A percentile compares a stretch with the other conserved stretches of the same genome.
phyloP scores from a whole-genome alignment of 208 protist species.

The Phytomonas sp. region DNA sequence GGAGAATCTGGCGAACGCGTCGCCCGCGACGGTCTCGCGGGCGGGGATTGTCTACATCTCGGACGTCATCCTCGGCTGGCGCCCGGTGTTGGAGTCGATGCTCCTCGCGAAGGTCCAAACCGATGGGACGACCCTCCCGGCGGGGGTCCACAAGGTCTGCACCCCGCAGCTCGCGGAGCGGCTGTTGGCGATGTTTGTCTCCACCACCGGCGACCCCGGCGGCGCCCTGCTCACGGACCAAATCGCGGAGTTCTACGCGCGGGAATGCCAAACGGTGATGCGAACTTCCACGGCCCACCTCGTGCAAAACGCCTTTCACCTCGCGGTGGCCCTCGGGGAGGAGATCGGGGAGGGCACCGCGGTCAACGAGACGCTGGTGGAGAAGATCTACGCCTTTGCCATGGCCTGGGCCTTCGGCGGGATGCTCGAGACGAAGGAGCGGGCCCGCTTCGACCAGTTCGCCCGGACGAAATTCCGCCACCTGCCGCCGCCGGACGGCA shows the following conservation, averaged over 20 bases:
- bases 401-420: constrained; percentile 93
- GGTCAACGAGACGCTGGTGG: constrained; percentile 73
- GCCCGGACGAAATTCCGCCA: constrained; percentile 71
- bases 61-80: constrained; percentile 93
- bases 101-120: constrained; percentile 55
- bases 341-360: constrained; percentile 69
- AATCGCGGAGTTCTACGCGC: constrained; percentile 81
- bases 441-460: constrained; percentile 88
- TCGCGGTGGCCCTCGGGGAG: constrained; percentile 81
- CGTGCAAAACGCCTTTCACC: constrained; percentile 88
- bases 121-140: constrained; percentile 73
- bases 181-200: constrained; percentile 66
- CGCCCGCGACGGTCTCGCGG: constrained; percentile 98
- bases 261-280: constrained; percentile 85
- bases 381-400: constrained; percentile 93
- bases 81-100: constrained; percentile 77
- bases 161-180: constrained; percentile 71
- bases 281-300: constrained; percentile 79
- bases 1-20: constrained; percentile 97
- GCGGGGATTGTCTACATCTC: constrained; percentile 97
- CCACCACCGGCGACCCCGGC: constrained; percentile 20
- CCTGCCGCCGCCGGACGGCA: constrained; percentile 62
- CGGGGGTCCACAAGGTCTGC: constrained; percentile 69
- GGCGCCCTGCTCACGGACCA: constrained; percentile 38
- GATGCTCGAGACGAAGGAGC: constrained; percentile 91